Percentiles rank a stretch among this genome's conserved stretches.
These are phyloP conservation scores for Leptosphaerulina australis DNA, from an alignment of 2,329 filamentous ascomycete genomes.

Conservation along the genomic window DNA sequence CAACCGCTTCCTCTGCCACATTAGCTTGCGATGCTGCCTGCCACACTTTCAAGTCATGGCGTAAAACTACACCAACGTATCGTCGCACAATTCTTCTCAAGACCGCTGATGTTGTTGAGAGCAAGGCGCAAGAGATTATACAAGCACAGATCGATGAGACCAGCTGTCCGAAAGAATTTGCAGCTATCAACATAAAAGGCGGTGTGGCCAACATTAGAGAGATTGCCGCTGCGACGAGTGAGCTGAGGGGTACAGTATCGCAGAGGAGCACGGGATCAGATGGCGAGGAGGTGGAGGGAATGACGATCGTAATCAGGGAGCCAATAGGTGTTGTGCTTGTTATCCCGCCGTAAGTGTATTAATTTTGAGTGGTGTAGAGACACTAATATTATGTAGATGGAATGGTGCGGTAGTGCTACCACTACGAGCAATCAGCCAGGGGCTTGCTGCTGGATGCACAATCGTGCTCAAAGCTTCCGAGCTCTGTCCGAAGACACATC, in stretches of 20 bases:
- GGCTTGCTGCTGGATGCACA: constrained; percentile 63
- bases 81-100: constrained; percentile 73
- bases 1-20: constrained; percentile 59
- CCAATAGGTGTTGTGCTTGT: constrained; percentile 77
- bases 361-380: background rate
- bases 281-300: constrained; percentile 54
- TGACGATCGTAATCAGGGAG: constrained; percentile 70
- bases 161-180: constrained; percentile 51
- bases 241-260: constrained; percentile 49
- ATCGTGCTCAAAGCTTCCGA: constrained; percentile 40
- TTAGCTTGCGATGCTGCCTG: constrained; percentile 65
- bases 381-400: constrained; percentile 41
- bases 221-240: constrained; percentile 47
- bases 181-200: constrained; percentile 43
- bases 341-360: constrained; percentile 69
- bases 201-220: constrained; percentile 54
- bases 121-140: constrained; percentile 64
- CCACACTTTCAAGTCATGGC: constrained; percentile 71
- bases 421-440: constrained; percentile 50
- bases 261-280: constrained; percentile 52
- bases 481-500: constrained; percentile 32
- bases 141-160: constrained; percentile 64
- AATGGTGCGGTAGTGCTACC: constrained; percentile 56
- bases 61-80: constrained; percentile 61
- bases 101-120: constrained; percentile 67